phyloP scores from a whole-genome alignment of 2,329 filamentous ascomycete genomes.

The Periconia sp. region DNA sequence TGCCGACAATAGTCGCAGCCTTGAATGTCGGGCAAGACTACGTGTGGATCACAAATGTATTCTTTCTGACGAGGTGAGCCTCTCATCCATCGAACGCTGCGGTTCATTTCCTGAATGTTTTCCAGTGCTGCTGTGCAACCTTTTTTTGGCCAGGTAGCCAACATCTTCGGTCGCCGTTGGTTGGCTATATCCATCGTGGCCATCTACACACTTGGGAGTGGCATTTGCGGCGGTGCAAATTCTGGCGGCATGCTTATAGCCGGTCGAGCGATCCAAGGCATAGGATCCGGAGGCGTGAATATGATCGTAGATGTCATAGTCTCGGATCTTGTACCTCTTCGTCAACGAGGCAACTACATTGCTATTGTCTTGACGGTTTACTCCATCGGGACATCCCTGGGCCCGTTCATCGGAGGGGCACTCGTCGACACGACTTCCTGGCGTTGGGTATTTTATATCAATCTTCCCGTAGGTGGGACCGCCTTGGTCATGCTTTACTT shows the following conservation, averaged over 20 bases:
- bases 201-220: slow-evolving; percentile 54
- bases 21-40: slow-evolving; percentile 20
- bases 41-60: slow-evolving; percentile 39
- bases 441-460: slow-evolving; percentile 47
- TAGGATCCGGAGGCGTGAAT: slow-evolving; percentile 47
- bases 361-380: slow-evolving; percentile 45
- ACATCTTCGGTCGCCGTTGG: slow-evolving; percentile 53
- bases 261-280: slow-evolving; percentile 55
- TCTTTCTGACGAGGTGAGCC: slow-evolving; percentile 30
- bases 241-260: slow-evolving; percentile 51
- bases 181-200: slow-evolving; percentile 30
- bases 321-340: slow-evolving; percentile 46
- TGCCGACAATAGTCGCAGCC: slow-evolving; percentile 7
- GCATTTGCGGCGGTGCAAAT: slow-evolving; percentile 51
- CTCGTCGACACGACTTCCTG: slow-evolving; percentile 28
- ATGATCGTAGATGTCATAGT: slow-evolving; percentile 48
- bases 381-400: slow-evolving; percentile 50
- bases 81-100: no score
- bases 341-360: slow-evolving; percentile 41
- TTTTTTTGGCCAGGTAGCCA: slow-evolving; percentile 49
- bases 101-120: background rate
- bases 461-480: slow-evolving; percentile 20
- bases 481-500: slow-evolving; percentile 16
- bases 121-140: slow-evolving; percentile 47
- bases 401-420: slow-evolving; percentile 37